Evolutionary conservation across 495 filamentous ascomycete species (phyloP), one percentile per base, ranked within the genome.

Genomic region (Daldinia decipiens): DNA sequence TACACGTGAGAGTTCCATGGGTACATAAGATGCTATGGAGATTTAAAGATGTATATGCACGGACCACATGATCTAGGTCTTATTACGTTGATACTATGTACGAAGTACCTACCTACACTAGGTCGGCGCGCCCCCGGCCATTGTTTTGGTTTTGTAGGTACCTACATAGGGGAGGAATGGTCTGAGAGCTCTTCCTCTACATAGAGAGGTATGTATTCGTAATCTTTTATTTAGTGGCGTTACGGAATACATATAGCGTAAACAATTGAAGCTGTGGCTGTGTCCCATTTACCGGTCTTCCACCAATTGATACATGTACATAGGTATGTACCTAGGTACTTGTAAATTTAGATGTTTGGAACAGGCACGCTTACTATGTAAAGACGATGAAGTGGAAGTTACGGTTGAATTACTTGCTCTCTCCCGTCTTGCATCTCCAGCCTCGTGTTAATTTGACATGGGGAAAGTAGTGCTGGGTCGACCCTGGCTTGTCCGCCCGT

Each of bases 381-480:
- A n/a, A 26, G 2, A 39, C n/a, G 19, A 40, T 13, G 17, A 52
- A 9, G 55, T 31, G 15, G 63, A 51, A 59, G 54, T 66, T 53
- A 59, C 63, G 63, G 62, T 59, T 29, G 54, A 56, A 59, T 29
- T 47, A 32, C 31, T 32, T 65, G 26, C 26, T 12, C 56, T 47
- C 43, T 61, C 21, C 21, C 21, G 21, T 24, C 62, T 66, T 59
- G 45, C 43, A 53, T 59, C 59, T 72, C 70, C 70, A 72, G 70
- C 70, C 70, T 72, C 70, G 70, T 72, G 70, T 72, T 72, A 72
- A 68, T 72, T 72, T 72, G 32, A 13, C 50, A 61, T 51, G 70
- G 59, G 60, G 54, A 68, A 68, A 72, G 45, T 21, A 58, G 19
- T 57, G 39, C 54, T 40, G 38, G 59, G 62, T 21, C 52, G 63